phyloP scores from a whole-genome alignment of 306 rosid genomes.

The Macrotyloma uniflorum region DNA sequence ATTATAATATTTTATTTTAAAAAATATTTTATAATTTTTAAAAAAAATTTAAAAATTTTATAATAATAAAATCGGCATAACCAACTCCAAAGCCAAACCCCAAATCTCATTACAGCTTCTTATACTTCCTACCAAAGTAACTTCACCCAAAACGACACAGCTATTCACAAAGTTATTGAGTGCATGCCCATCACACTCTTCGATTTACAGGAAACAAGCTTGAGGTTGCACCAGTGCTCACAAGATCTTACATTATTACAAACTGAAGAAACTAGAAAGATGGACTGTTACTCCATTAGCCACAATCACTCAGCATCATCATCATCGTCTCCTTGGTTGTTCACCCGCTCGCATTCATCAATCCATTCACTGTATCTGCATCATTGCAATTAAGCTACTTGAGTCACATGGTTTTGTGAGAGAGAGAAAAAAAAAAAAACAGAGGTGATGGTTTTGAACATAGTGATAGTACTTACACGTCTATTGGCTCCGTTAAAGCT shows the following conservation, averaged over 20 bases:
- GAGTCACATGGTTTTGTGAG: neutral
- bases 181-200: constrained; percentile 16
- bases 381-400: constrained; percentile 21
- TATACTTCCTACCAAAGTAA: neutral
- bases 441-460: neutral
- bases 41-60: too few species aligned
- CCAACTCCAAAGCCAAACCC: too few species aligned
- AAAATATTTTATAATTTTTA: too few species aligned
- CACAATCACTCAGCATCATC: constrained; percentile 56
- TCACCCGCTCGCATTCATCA: constrained; percentile 92
- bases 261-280: neutral
- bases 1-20: too few species aligned
- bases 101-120: neutral
- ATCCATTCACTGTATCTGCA: constrained; percentile 97
- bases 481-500: constrained; percentile 91
- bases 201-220: constrained; percentile 15
- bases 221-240: neutral
- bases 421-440: neutral
- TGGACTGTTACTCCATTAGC: constrained; percentile 17
- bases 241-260: constrained; percentile 32
- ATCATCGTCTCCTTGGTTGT: constrained; percentile 77
- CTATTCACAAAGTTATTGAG: constrained; percentile 26
- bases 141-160: constrained; percentile 34
- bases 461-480: constrained; percentile 64
- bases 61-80: too few species aligned